These are phyloP conservation scores for Microthlaspi erraticum DNA, from an alignment of 345 rosid species.

Conservation along the genomic window DNA sequence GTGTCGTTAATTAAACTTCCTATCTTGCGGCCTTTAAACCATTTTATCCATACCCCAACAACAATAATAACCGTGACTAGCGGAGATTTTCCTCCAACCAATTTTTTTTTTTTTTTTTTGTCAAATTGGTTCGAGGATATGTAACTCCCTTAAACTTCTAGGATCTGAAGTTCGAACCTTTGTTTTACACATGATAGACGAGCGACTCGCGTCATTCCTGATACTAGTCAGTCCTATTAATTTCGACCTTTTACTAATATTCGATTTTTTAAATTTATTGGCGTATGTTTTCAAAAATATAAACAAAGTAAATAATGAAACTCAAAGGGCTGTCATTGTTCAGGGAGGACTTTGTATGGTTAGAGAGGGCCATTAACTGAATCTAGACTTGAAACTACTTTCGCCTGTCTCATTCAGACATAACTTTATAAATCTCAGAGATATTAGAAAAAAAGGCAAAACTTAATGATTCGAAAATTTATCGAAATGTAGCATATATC, in stretches of 20 bases:
- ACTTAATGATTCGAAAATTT: background rate
- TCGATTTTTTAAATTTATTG: background rate
- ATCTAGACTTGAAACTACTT: constrained; percentile 42
- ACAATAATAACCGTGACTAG: constrained; percentile 37
- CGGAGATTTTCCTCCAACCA: constrained; percentile 11
- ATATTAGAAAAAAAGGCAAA: background rate
- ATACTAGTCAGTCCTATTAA: constrained; percentile 13
- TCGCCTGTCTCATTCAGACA: constrained; percentile 32
- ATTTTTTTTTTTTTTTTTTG: background rate
- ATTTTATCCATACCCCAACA: constrained; percentile 14
- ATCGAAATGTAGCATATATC: background rate
- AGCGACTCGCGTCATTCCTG: background rate
- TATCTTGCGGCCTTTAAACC: constrained; percentile 43
- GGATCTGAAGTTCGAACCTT: background rate
- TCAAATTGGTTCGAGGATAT: background rate
- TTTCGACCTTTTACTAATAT: constrained; percentile 5
- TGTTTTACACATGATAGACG: background rate
- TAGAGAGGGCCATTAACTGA: constrained; percentile 32
- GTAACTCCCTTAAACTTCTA: background rate
- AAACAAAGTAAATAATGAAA: constrained; percentile 9
- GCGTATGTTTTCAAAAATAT: background rate
- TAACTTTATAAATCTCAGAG: constrained; percentile 15
- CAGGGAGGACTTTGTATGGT: constrained; percentile 38
- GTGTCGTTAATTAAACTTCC: constrained; percentile 23
- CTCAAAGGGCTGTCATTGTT: constrained; percentile 39